A percentile compares a stretch with the other conserved stretches of the same genome.
Conservation (phyloP, 805 yeast species). For the Ogataea ganodermae region DNA sequence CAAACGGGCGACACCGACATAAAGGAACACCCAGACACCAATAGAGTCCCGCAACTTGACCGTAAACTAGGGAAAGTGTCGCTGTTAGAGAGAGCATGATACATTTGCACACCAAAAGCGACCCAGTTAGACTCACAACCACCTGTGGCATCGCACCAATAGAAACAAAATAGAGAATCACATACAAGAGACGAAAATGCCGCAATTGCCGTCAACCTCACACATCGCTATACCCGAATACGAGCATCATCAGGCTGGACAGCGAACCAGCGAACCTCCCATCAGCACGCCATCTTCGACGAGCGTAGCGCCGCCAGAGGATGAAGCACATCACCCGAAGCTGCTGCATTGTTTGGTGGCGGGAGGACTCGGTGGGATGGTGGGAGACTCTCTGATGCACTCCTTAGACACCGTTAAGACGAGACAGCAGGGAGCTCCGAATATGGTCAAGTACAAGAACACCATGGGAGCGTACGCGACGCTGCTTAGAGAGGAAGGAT, state of each 20-base stretch:
- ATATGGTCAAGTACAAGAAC: conserved; percentile 62
- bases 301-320: conserved; percentile 8
- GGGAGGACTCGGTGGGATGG: conserved; percentile 92
- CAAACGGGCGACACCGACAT: too few species aligned
- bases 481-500: conserved; percentile 82
- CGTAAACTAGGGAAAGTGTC: not conserved
- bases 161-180: not conserved
- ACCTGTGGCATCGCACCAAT: not conserved
- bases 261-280: not conserved
- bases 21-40: not conserved
- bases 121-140: not conserved
- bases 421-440: conserved; percentile 92
- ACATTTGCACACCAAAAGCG: not conserved
- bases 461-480: conserved; percentile 77
- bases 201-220: conserved; percentile 19
- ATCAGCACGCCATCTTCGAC: too few species aligned
- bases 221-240: conserved; percentile 17
- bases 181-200: too few species aligned
- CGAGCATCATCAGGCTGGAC: conserved; percentile 12
- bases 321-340: conserved; percentile 37
- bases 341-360: conserved; percentile 70
- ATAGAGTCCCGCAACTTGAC: not conserved
- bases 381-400: conserved; percentile 93
- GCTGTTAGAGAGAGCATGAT: conserved; percentile 1
- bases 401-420: conserved; percentile 96